Base-by-base conservation (phyloP, 495 filamentous ascomycete species). In the Podospora sp. region DNA sequence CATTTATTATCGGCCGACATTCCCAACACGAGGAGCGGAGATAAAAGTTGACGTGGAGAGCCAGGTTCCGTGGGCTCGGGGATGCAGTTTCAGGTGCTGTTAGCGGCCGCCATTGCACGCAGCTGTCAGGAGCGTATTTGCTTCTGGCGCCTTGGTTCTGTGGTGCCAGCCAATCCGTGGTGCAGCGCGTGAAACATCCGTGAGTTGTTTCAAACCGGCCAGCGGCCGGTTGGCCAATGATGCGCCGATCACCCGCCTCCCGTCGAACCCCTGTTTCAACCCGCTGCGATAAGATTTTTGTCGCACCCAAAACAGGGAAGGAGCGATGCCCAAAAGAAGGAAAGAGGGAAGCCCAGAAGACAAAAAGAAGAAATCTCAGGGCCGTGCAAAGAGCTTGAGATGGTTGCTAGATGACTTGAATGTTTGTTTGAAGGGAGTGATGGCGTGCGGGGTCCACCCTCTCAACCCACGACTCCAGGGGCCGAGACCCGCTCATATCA, bases 221-320 rank as follows among this genome's bases (percentile, higher is more conserved):
- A 25, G 26, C 25, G 40, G 14, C 14, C 9, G 18, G 14, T 24
- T 25, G 49, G 40, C 61, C 61, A 63, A 63, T 63, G 36, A 21
- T 14, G 49, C 14, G 58, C 5, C 61, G 25, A 14, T 6, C 18
- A 16, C 14, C 11, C 7, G 21, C 29, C 36, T 29, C 27, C 49
- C 40, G n/a, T 33, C 21, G 26, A 22, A 52, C 46, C 22, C 36
- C 22, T 51, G 61, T 63, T 63, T 63, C 61, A 63, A 63, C 52
- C 52, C 61, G 61, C 49, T 33, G 40, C 40, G 40, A 46, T 46
- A 14, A 46, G 40, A 46, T 46, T 46, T 46, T 46, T 33, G n/a
- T 46, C 40, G 40, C 40, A 4, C 40, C 5, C 16, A 46, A 46
- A 46, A 46, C 40, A 46, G 11, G 14, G 14, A 46, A 46, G 14